Evolutionary conservation across 1,284 basidiomycete genomes (phyloP).

Genomic region (Thelephora terrestris): DNA sequence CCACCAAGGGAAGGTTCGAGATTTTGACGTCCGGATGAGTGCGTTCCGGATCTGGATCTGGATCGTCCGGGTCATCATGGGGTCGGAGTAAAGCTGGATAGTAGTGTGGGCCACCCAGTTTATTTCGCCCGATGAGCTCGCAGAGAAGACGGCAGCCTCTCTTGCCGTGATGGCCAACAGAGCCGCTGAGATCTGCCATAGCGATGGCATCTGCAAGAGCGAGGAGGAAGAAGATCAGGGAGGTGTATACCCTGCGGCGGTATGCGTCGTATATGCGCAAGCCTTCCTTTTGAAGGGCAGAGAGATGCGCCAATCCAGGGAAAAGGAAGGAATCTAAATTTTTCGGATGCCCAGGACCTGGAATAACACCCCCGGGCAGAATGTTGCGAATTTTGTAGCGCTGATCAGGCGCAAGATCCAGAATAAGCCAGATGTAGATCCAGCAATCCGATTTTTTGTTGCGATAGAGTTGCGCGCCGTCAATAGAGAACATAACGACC

Average conservation of each 20-base stretch:
- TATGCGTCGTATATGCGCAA: slow-evolving; percentile 4
- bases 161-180: slow-evolving; percentile 9
- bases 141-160: slow-evolving; percentile 6
- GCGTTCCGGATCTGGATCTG: too few species aligned
- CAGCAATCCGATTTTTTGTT: slow-evolving; percentile 15
- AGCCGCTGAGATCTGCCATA: slow-evolving; percentile 1
- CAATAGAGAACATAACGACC: slow-evolving; percentile 12
- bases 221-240: slow-evolving; percentile 4
- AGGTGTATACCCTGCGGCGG: neutral
- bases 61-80: neutral
- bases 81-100: slow-evolving; percentile 1
- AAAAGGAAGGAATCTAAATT: slow-evolving; percentile 10
- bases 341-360: slow-evolving; percentile 11
- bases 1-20: slow-evolving; percentile 1
- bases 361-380: slow-evolving; percentile 9
- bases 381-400: slow-evolving; percentile 13
- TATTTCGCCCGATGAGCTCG: neutral
- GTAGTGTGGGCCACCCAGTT: slow-evolving; percentile 3
- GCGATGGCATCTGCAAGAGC: slow-evolving; percentile 7
- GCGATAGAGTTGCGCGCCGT: slow-evolving; percentile 16
- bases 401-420: slow-evolving; percentile 10
- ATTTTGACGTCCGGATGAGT: neutral
- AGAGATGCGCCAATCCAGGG: too few species aligned
- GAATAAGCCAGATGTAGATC: slow-evolving; percentile 16
- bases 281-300: too few species aligned